phyloP scores from a whole-genome alignment of 805 yeast species.

The Teunomyces barrocoloradensis region DNA sequence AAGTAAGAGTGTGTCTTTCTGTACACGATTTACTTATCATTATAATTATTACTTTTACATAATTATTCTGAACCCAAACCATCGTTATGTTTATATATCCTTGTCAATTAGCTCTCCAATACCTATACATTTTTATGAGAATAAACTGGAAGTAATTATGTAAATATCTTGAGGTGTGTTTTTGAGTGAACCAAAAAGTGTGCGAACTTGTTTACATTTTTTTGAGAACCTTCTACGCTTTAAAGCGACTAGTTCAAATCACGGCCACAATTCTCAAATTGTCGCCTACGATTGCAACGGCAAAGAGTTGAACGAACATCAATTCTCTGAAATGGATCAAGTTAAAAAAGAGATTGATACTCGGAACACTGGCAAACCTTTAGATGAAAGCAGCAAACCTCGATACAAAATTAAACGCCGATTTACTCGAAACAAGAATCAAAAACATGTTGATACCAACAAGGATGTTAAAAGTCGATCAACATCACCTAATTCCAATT shows the following conservation, averaged over 20 bases:
- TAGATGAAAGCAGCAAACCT: neutral
- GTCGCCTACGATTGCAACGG: no score
- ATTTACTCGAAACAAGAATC: neutral
- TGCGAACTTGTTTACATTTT: no score
- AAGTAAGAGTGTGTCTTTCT: constrained; percentile 40
- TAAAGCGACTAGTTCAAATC: no score
- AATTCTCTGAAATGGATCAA: neutral
- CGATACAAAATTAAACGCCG: constrained; percentile 1
- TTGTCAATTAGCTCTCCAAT: neutral
- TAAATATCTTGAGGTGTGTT: no score
- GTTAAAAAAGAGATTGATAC: neutral
- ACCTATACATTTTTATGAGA: neutral
- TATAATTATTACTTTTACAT: neutral
- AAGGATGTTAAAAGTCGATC: no score
- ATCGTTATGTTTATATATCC: neutral
- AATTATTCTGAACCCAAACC: neutral
- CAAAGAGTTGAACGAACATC: no score
- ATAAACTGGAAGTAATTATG: neutral
- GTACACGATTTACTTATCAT: neutral
- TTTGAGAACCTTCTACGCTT: no score
- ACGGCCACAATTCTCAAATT: no score
- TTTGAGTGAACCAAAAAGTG: no score
- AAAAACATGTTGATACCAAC: neutral
- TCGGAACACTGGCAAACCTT: neutral
- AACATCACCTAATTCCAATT: neutral